Conservation (phyloP, 129 eudicot genomes). For the Scalesia atractyloides region DNA sequence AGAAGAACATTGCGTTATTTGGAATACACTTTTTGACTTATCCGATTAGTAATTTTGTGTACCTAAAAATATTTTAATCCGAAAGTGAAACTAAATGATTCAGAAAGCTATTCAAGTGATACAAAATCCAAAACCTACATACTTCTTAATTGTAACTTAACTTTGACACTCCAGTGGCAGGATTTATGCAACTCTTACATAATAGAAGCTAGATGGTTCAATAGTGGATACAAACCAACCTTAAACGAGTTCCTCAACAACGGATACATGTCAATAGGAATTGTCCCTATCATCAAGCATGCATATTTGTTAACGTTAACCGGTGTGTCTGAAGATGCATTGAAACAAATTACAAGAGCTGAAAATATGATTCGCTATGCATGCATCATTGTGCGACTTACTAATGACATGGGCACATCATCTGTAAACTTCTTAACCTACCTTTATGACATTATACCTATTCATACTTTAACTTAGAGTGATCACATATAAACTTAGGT, state of each 20-base stretch:
- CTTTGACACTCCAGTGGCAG: conserved; percentile 30
- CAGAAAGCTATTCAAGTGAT: no score
- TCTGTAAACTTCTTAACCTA: conserved; percentile 29
- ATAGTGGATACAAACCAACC: conserved; percentile 43
- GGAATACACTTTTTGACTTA: no score
- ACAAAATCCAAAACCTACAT: no score
- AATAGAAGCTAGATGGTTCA: conserved; percentile 44
- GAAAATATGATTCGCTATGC: conserved; percentile 33
- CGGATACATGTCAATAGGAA: conserved; percentile 47
- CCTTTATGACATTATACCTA: not conserved
- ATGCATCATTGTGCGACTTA: conserved; percentile 38
- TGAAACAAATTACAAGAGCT: conserved; percentile 26
- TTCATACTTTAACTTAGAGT: not conserved
- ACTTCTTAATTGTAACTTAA: not conserved
- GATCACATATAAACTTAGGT: not conserved
- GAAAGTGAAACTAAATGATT: no score
- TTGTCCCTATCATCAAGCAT: conserved; percentile 24
- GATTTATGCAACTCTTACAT: conserved; percentile 34
- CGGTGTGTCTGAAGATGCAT: conserved; percentile 22
- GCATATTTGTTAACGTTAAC: conserved; percentile 12
- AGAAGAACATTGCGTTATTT: no score
- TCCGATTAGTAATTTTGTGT: no score
- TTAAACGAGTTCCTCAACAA: conserved; percentile 44
- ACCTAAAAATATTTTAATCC: no score
- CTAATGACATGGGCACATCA: conserved; percentile 55